Percentiles rank a stretch among this genome's conserved stretches.
phyloP scores from a whole-genome alignment of 805 yeast genomes.

The Lipomyces yamadae region DNA sequence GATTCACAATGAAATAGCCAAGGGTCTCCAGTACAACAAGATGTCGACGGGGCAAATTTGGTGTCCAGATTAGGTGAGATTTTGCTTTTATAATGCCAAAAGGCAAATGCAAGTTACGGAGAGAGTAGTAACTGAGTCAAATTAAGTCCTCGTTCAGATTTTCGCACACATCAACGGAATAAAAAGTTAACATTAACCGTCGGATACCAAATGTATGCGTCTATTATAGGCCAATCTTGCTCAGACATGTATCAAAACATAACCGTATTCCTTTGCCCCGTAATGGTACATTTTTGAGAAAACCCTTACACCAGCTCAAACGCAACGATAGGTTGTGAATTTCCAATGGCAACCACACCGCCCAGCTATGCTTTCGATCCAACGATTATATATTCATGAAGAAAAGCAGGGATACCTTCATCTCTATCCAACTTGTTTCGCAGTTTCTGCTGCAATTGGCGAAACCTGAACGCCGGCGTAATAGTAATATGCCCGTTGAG shows the following conservation, averaged over 20 bases:
- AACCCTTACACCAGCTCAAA: background rate
- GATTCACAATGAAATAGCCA: background rate
- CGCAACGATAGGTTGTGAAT: background rate
- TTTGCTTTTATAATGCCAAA: too few relatives aligned
- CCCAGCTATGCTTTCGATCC: background rate
- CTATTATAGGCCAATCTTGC: background rate
- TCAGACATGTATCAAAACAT: background rate
- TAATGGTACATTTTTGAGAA: background rate
- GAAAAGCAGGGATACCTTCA: background rate
- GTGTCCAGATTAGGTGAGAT: too few relatives aligned
- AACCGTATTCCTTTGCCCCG: background rate
- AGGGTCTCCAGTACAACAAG: background rate
- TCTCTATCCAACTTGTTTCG: background rate
- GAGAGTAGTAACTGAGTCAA: too few relatives aligned
- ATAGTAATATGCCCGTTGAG: slow-evolving; percentile 35
- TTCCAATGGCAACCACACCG: background rate
- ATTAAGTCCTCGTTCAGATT: too few relatives aligned
- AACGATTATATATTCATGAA: background rate
- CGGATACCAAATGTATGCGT: background rate
- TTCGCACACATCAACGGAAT: too few relatives aligned
- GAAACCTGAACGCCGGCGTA: slow-evolving; percentile 24
- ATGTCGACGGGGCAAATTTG: background rate
- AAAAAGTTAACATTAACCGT: too few relatives aligned
- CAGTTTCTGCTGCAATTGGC: background rate
- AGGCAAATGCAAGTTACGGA: too few relatives aligned